These are phyloP conservation scores for Russula foetens DNA, from an alignment of 768 basidiomycete genomes.

Conservation along the genomic window DNA sequence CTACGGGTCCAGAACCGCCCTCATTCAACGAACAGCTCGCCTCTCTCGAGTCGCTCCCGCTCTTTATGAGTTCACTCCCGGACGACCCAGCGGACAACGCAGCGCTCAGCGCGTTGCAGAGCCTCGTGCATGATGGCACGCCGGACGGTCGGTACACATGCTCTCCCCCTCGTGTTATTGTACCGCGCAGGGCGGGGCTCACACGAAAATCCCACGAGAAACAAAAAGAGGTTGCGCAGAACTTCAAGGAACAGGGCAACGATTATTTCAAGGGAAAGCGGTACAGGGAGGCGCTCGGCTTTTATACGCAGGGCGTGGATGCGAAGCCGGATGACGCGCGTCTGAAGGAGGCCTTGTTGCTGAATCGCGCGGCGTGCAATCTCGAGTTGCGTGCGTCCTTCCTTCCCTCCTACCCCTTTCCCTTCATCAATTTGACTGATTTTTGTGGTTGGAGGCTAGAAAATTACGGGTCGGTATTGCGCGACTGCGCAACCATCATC, in stretches of 20 bases:
- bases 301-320: conserved; percentile 87
- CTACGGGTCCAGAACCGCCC: conserved; percentile 12
- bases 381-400: conserved; percentile 64
- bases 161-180: neutral
- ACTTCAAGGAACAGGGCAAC: conserved; percentile 94
- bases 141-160: conserved; percentile 70
- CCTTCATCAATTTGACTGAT: too few species aligned
- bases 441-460: conserved; percentile 35
- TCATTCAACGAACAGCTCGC: conserved; percentile 32
- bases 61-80: conserved; percentile 91
- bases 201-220: neutral
- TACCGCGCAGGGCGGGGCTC: neutral
- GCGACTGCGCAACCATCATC: conserved; percentile 75
- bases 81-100: conserved; percentile 53
- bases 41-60: conserved; percentile 58
- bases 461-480: conserved; percentile 81
- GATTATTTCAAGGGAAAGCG: conserved; percentile 87
- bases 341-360: conserved; percentile 60
- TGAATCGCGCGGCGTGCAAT: conserved; percentile 92
- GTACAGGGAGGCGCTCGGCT: conserved; percentile 78
- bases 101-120: conserved; percentile 75
- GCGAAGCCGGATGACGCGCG: conserved; percentile 60
- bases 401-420: neutral
- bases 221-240: conserved; percentile 69
- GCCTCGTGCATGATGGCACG: conserved; percentile 80